Conservation (phyloP, 1,284 basidiomycete species). For the Puccinia polysora region DNA sequence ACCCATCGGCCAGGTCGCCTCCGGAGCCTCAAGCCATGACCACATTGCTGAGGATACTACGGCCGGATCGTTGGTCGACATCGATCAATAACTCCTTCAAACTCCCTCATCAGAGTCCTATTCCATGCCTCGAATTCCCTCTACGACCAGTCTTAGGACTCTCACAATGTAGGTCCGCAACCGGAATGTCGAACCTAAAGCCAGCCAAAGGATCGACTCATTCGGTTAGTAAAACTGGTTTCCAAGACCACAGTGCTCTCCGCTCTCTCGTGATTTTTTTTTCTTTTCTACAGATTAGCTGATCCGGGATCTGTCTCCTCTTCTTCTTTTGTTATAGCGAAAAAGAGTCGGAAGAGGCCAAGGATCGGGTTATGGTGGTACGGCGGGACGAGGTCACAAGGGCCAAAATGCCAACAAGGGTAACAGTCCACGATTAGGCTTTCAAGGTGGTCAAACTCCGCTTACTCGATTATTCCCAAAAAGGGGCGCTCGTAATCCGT, state of each 20-base stretch:
- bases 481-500: constrained; percentile 88
- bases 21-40: neutral
- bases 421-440: constrained; percentile 65
- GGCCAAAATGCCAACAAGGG: constrained; percentile 91
- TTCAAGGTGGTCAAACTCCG: constrained; percentile 95
- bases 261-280: neutral
- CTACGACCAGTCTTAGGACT: neutral
- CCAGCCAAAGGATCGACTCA: constrained; percentile 42
- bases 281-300: neutral
- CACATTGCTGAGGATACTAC: constrained; percentile 5
- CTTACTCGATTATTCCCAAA: constrained; percentile 89
- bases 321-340: neutral
- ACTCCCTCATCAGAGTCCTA: too few species aligned
- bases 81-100: too few species aligned
- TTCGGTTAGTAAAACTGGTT: constrained; percentile 39
- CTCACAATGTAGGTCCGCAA: neutral
- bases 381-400: constrained; percentile 88
- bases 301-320: neutral
- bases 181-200: constrained; percentile 29
- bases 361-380: constrained; percentile 82
- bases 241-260: too few species aligned
- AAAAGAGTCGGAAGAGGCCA: constrained; percentile 91
- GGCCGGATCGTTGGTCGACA: neutral
- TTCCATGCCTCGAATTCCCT: neutral
- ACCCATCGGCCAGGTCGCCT: neutral